Evolutionary conservation across 805 yeast genomes (phyloP).

Genomic region (Candida qinlingensis): DNA sequence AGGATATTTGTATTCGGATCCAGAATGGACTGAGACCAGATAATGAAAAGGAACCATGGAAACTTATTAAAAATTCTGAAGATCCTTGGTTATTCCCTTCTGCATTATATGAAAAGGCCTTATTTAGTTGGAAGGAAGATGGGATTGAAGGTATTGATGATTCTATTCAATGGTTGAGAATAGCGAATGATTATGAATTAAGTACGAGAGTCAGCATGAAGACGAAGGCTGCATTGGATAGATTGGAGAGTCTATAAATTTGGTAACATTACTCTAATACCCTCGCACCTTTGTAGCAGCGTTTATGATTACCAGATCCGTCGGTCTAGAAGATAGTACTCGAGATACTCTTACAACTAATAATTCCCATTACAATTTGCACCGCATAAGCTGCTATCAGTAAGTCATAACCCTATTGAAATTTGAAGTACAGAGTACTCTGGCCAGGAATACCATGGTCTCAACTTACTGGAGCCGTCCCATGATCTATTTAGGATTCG

Average conservation of each 20-base stretch:
- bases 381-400: too few relatives aligned
- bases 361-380: too few relatives aligned
- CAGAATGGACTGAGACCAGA: conserved; percentile 12
- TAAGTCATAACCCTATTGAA: too few relatives aligned
- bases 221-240: conserved; percentile 77
- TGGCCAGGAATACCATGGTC: too few relatives aligned
- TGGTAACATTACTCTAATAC: background rate
- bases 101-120: conserved; percentile 79
- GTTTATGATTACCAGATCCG: too few relatives aligned
- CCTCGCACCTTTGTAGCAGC: too few relatives aligned
- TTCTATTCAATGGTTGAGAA: conserved; percentile 59
- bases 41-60: conserved; percentile 30
- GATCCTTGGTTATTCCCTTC: conserved; percentile 90
- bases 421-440: too few relatives aligned
- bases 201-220: conserved; percentile 87
- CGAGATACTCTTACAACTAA: background rate
- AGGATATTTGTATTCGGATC: conserved; percentile 4
- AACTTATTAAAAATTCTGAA: conserved; percentile 44
- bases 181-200: conserved; percentile 84
- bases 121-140: conserved; percentile 66
- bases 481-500: too few relatives aligned
- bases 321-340: background rate
- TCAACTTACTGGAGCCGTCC: too few relatives aligned
- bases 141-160: conserved; percentile 47
- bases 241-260: conserved; percentile 44